These are phyloP conservation scores for Cymbopogon flexuosus DNA, from an alignment of 202 grass and related monocot species.

Conservation along the genomic window DNA sequence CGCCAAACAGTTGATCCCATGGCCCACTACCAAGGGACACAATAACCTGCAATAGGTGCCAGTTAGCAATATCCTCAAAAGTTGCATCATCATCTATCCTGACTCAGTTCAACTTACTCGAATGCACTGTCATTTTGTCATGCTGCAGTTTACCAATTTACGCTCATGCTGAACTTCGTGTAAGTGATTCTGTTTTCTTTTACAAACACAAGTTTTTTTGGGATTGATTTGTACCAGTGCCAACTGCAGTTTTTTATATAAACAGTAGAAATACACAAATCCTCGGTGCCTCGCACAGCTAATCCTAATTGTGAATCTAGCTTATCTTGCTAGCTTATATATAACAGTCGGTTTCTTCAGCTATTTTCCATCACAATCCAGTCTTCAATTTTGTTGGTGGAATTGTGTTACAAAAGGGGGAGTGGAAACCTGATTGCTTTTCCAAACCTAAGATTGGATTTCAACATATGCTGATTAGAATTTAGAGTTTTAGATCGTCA, in stretches of 20 bases:
- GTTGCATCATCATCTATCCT: neutral
- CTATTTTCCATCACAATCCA: neutral
- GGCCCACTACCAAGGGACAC: slow-evolving; percentile 84
- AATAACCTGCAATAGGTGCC: slow-evolving; percentile 48
- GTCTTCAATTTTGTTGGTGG: neutral
- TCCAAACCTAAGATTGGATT: neutral
- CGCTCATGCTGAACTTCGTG: neutral
- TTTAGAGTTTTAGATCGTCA: neutral
- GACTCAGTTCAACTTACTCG: too few species aligned
- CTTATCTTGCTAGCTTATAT: neutral
- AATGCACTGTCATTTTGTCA: neutral
- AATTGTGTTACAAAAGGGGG: neutral
- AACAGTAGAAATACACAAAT: neutral
- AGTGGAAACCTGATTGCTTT: neutral
- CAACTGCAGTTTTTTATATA: neutral
- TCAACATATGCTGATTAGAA: neutral
- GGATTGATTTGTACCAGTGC: neutral
- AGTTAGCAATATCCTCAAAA: slow-evolving; percentile 6
- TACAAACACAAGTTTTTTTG: neutral
- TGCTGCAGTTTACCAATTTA: neutral
- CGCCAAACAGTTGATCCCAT: slow-evolving; percentile 78
- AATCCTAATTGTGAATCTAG: neutral
- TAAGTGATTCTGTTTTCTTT: neutral
- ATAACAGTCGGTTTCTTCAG: neutral
- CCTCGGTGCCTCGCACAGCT: neutral